Conservation (phyloP, 768 basidiomycete species). For the Tricholoma flavovirens region DNA sequence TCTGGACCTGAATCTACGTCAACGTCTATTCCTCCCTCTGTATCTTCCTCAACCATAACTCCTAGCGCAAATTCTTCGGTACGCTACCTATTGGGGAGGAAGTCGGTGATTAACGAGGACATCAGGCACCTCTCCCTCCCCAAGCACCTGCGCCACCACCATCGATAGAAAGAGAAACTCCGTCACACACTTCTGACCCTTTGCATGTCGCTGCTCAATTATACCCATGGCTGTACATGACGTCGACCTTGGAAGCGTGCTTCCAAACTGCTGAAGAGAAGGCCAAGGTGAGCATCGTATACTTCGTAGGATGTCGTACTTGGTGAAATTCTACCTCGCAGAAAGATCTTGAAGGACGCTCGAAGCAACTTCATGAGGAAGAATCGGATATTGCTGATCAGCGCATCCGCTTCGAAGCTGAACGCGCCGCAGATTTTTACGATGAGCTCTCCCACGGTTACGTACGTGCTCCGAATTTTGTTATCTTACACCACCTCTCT, state of each 20-base stretch:
- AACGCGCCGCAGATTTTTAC: constrained; percentile 37
- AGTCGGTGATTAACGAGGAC: neutral
- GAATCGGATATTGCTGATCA: constrained; percentile 39
- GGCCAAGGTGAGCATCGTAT: constrained; percentile 25
- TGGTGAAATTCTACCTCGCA: constrained; percentile 9
- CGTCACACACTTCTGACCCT: constrained; percentile 29
- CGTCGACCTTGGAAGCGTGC: constrained; percentile 46
- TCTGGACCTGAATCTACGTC: neutral
- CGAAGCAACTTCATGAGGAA: constrained; percentile 28
- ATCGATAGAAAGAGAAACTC: constrained; percentile 7
- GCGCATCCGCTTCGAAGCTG: constrained; percentile 36
- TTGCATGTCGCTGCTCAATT: constrained; percentile 46
- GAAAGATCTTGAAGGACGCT: constrained; percentile 32
- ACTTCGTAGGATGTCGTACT: neutral
- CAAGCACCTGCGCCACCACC: constrained; percentile 1
- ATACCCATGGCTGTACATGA: constrained; percentile 60
- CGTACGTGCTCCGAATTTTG: constrained; percentile 22
- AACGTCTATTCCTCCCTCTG: neutral
- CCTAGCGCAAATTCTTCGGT: constrained; percentile 4
- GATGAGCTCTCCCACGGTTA: constrained; percentile 35
- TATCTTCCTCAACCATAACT: neutral
- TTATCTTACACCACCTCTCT: neutral
- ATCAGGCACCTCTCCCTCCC: constrained; percentile 5
- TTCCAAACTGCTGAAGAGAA: constrained; percentile 35
- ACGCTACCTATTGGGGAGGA: neutral